Conservation (phyloP, 2,329 filamentous ascomycete genomes). For the Phoma sp. region DNA sequence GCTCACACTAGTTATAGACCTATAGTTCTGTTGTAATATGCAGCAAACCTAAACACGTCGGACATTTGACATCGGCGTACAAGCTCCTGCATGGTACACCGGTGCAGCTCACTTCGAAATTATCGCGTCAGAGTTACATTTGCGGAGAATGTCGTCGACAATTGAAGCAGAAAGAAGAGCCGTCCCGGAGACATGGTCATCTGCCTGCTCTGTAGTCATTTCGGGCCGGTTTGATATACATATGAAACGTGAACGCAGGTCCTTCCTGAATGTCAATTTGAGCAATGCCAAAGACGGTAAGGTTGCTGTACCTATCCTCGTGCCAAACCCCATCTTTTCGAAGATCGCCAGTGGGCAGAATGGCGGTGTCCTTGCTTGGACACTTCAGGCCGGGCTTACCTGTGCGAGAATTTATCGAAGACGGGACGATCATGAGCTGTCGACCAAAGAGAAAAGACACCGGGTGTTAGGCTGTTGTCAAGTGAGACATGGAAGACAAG, state of each 20-base stretch:
- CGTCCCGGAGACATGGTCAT: slow-evolving; percentile 8
- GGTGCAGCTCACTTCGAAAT: neutral
- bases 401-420: slow-evolving; percentile 8
- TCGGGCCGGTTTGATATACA: slow-evolving; percentile 12
- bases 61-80: neutral
- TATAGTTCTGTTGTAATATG: slow-evolving; percentile 2
- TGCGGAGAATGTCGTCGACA: slow-evolving; percentile 10
- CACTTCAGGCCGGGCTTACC: slow-evolving; percentile 5
- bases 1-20: neutral
- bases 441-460: slow-evolving; percentile 21
- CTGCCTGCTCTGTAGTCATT: neutral
- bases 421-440: slow-evolving; percentile 19
- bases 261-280: neutral
- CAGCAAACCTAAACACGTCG: slow-evolving; percentile 9
- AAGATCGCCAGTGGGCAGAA: slow-evolving; percentile 29
- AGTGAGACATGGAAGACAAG: slow-evolving; percentile 14
- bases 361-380: slow-evolving; percentile 27
- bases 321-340: slow-evolving; percentile 15
- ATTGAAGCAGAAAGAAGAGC: neutral
- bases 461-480: slow-evolving; percentile 17
- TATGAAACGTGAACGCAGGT: slow-evolving; percentile 7
- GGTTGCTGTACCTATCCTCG: slow-evolving; percentile 7
- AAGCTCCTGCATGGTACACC: neutral
- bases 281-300: slow-evolving; percentile 9
- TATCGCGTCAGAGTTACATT: neutral